Evolutionary conservation across 305 asterid species (phyloP), one percentile per base, ranked within the genome.

Genomic region (Fraxinus latifolia): DNA sequence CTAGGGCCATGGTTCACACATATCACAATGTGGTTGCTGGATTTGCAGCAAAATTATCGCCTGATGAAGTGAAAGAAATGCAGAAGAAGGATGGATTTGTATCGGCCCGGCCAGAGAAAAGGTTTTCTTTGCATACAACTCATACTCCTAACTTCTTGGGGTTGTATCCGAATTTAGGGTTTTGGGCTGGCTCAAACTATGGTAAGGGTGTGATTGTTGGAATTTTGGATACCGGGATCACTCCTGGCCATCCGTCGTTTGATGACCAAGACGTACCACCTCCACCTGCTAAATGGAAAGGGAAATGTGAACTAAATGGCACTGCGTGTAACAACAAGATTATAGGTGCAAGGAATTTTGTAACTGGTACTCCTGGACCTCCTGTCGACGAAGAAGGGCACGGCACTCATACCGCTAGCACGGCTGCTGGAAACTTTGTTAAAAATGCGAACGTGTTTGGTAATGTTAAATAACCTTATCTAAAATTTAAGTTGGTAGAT

Each of bases 341-440:
- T 29, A 90, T 90, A 17, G 91, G 89, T n/a, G 90, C 87, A 0
- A 53, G 78, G 42, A 86, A 83, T 83, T 88, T 88, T 74, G 79
- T 83, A 12, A 58, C 55, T 1, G 76, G 37, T 15, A 5, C 11
- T 27, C 62, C 88, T 0, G 91, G 87, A 7, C 85, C 78, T n/a
- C 88, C 89, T 0, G 4, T 74, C 2, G 91, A 90, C 0, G 87
- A 87, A 1, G 73, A 47, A 5, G 93, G 93, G 0, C 93, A 90
- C 4, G 93, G 93, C 17, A 90, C 91, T 0, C 93, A 87, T 75
- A 88, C 93, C 9, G 82, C 93, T 3, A 85, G 90, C 79, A 90
- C 93, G 4, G 87, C 93, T 9, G 93, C 88, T 3, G 93, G 93
- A 37, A 74, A 77, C 79, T 88, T 84, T 25, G 85, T 90, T 1